These are phyloP conservation scores for Vigna trinervia DNA, from an alignment of 306 rosid genomes.

Conservation along the genomic window DNA sequence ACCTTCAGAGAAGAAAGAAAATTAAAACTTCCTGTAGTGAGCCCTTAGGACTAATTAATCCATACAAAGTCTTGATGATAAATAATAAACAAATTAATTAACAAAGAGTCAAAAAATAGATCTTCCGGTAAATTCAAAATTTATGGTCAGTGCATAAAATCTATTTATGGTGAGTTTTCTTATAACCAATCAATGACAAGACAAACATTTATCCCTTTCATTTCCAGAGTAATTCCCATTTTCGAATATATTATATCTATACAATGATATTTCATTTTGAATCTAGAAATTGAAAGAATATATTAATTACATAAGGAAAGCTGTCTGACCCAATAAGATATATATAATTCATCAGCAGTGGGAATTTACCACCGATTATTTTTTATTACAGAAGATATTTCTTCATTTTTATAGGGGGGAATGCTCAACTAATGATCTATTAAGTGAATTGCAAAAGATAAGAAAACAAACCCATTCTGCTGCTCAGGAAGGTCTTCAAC, in stretches of 20 bases:
- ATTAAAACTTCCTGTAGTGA: background rate
- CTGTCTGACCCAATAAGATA: background rate
- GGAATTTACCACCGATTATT: slow-evolving; percentile 7
- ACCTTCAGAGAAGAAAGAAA: background rate
- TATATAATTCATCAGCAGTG: background rate
- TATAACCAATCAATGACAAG: background rate
- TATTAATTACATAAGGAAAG: slow-evolving; percentile 5
- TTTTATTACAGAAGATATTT: slow-evolving; percentile 20
- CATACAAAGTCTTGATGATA: slow-evolving; percentile 3
- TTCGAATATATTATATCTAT: slow-evolving; percentile 10
- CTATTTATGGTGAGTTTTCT: background rate
- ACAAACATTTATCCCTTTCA: too few relatives aligned
- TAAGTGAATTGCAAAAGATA: slow-evolving; percentile 22
- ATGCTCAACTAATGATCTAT: slow-evolving; percentile 11
- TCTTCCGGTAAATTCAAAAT: slow-evolving; percentile 11
- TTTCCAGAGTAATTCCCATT: background rate
- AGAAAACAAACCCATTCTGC: slow-evolving; percentile 73
- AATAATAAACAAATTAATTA: background rate
- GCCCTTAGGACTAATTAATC: background rate
- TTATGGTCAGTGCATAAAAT: slow-evolving; percentile 5
- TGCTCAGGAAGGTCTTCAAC: slow-evolving; percentile 92
- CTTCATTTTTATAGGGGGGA: slow-evolving; percentile 5
- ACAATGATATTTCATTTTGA: slow-evolving; percentile 4
- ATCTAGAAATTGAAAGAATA: slow-evolving; percentile 1
- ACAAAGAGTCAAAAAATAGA: slow-evolving; percentile 3